Conservation (phyloP, 495 filamentous ascomycete genomes). For the Penicillium soppii region DNA sequence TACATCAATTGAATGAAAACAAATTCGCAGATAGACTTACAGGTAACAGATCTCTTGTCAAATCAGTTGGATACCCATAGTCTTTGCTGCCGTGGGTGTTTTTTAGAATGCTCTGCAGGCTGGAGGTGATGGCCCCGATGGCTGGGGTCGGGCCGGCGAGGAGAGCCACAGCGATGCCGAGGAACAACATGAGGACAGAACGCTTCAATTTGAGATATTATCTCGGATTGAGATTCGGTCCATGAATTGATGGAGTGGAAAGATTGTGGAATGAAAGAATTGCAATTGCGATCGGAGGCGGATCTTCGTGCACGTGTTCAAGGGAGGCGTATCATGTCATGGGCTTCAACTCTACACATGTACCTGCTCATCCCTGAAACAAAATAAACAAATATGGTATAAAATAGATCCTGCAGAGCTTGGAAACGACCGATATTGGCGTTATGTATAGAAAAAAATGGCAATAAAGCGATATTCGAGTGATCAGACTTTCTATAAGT, state of each 20-base stretch:
- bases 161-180: slow-evolving; percentile 25
- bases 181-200: slow-evolving; percentile 14
- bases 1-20: neutral
- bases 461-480: too few relatives aligned
- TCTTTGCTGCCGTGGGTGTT: slow-evolving; percentile 43
- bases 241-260: neutral
- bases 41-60: slow-evolving; percentile 44
- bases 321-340: too few relatives aligned
- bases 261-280: neutral
- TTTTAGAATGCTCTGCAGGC: slow-evolving; percentile 41
- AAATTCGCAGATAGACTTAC: slow-evolving; percentile 26
- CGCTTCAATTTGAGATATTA: neutral
- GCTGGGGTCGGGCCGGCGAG: slow-evolving; percentile 26
- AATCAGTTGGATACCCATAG: slow-evolving; percentile 47
- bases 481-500: too few relatives aligned
- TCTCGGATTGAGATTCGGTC: neutral
- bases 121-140: slow-evolving; percentile 25
- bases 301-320: slow-evolving; percentile 5
- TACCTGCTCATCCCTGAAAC: too few relatives aligned
- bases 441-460: too few relatives aligned
- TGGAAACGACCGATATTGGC: too few relatives aligned
- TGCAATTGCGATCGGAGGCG: neutral
- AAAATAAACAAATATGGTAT: too few relatives aligned
- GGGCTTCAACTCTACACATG: too few relatives aligned
- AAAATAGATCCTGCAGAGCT: too few relatives aligned